Percentiles rank a stretch among this genome's conserved stretches.
phyloP scores from a whole-genome alignment of 805 yeast species.

The Middelhovenomyces tepae region DNA sequence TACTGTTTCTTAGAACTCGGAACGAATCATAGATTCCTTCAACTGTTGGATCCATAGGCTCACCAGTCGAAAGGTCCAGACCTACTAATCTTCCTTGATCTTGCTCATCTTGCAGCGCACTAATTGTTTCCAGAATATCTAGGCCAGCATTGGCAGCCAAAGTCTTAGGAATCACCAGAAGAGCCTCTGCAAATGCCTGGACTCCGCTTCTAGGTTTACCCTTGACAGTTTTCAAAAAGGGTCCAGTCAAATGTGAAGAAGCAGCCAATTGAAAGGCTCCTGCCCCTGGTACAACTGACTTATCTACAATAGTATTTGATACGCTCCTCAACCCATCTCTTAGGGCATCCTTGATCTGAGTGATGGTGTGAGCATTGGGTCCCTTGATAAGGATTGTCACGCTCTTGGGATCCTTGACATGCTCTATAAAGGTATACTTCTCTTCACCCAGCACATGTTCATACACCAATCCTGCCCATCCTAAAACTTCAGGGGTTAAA shows the following conservation, averaged over 20 bases:
- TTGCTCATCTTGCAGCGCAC: constrained; percentile 77
- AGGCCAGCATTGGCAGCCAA: constrained; percentile 86
- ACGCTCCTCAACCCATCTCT: constrained; percentile 96
- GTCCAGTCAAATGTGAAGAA: constrained; percentile 51
- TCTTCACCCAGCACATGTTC: constrained; percentile 96
- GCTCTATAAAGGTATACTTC: constrained; percentile 92
- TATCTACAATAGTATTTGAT: constrained; percentile 80
- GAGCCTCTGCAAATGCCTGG: constrained; percentile 87
- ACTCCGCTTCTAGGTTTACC: constrained; percentile 89
- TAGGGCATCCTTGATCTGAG: constrained; percentile 93
- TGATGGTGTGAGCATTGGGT: constrained; percentile 78
- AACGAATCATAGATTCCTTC: constrained; percentile 97
- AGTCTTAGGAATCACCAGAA: constrained; percentile 87
- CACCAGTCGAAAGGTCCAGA: constrained; percentile 83
- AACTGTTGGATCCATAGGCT: constrained; percentile 87
- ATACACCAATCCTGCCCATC: constrained; percentile 82
- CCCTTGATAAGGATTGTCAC: constrained; percentile 91
- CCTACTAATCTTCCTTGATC: constrained; percentile 68
- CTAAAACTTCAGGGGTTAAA: constrained; percentile 66
- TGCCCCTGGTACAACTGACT: constrained; percentile 87
- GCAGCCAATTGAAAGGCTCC: constrained; percentile 92
- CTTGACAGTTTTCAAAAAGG: constrained; percentile 50
- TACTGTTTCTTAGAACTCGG: constrained; percentile 87
- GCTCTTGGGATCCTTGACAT: constrained; percentile 75
- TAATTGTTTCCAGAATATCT: constrained; percentile 82